Base-by-base conservation (phyloP, 768 basidiomycete species). In the Tremella mesenterica region DNA sequence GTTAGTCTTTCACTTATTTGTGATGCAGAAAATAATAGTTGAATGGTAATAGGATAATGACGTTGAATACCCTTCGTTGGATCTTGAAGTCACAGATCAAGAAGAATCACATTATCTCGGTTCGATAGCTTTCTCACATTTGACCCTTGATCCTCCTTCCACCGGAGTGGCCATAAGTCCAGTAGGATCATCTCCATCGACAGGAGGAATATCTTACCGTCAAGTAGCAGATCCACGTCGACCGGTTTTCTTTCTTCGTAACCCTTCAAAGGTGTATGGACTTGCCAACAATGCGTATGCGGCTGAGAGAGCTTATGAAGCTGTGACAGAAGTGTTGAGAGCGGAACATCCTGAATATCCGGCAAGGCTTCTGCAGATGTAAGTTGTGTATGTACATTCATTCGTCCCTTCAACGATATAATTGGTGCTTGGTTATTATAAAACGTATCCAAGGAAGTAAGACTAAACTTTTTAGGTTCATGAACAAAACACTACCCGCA, bases 71-170 rank as follows among this genome's bases (percentile, higher is more conserved):
- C 48, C 54, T 6, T 55, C 54, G 9, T 26, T 55, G 9, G 54
- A 55, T 28, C 33, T 55, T 21, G 54, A 55, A 31, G 54, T 44
- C n/a, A 34, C 36, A 27, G 49, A 59, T 14, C 38, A 55, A 27
- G 44, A 59, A 14, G 58, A 59, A 36, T 48, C 34, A 12, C 58
- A 59, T 28, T 59, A 51, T 38, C 14, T 59, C 7, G 54, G 54
- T 9, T 51, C 58, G 16, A 50, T 45, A 13, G 58, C 50, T 7
- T 59, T 59, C 39, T 50, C 58, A 14, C 38, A 45, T 23, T 38
- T 59, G 13, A 54, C 53, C 12, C 29, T 59, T 1, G 34, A 41
- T 33, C 6, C 23, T 14, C 38, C 38, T 8, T 41, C 38, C n/a
- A 41, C 38, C 8, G 38, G 38, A 8, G 58, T 46, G 14, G 44